phyloP scores from a whole-genome alignment of 805 yeast species.

The Debaryomyces castellii region DNA sequence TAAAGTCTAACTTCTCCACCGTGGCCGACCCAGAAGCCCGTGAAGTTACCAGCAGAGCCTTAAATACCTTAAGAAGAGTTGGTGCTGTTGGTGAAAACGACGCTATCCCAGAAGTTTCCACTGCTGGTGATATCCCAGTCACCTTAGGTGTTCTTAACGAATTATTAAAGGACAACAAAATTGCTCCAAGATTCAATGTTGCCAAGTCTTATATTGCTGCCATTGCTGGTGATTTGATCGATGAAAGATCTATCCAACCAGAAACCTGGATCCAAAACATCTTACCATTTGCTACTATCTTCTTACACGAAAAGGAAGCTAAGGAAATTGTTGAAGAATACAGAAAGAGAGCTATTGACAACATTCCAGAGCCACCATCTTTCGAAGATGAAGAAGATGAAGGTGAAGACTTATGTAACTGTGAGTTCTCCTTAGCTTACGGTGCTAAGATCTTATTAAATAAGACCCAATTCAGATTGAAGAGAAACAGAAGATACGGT shows the following conservation, averaged over 20 bases:
- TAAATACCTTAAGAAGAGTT: conserved; percentile 96
- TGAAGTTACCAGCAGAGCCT: conserved; percentile 95
- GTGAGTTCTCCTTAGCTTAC: conserved; percentile 99
- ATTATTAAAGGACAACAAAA: conserved; percentile 65
- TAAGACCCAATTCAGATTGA: conserved; percentile 98
- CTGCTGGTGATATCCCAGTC: conserved; percentile 95
- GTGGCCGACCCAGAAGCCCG: conserved; percentile 99
- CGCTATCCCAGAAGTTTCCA: conserved; percentile 92
- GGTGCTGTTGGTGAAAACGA: conserved; percentile 94
- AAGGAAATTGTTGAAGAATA: conserved; percentile 84
- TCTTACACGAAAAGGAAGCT: conserved; percentile 91
- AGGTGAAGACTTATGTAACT: conserved; percentile 99
- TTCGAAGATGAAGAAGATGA: conserved; percentile 97
- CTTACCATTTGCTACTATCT: conserved; percentile 92
- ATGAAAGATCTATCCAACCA: conserved; percentile 92
- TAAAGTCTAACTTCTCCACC: conserved; percentile 89
- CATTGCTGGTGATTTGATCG: conserved; percentile 98
- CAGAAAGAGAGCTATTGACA: conserved; percentile 95
- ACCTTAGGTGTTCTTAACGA: conserved; percentile 79
- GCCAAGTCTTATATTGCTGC: conserved; percentile 86
- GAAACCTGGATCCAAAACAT: conserved; percentile 85
- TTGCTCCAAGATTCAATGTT: conserved; percentile 73
- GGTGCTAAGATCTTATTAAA: conserved; percentile 99
- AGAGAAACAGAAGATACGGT: conserved; percentile 99
- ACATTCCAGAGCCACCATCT: conserved; percentile 94